Evolutionary conservation across 495 filamentous ascomycete species (phyloP).

Genomic region (Niebla homalea): DNA sequence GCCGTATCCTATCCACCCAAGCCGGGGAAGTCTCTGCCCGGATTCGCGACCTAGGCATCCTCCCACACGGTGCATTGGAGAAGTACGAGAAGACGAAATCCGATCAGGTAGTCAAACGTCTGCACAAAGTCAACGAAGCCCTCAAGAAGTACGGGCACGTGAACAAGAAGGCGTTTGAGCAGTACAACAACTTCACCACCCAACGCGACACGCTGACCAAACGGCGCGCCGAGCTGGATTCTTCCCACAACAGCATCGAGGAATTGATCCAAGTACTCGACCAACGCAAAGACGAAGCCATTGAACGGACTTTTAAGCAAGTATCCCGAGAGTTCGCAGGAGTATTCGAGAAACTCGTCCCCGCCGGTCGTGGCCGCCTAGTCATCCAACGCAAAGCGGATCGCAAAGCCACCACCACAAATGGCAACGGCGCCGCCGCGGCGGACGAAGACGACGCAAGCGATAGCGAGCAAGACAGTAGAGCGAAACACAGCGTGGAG

Average conservation of each 20-base stretch:
- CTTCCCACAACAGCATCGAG: constrained; percentile 69
- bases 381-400: constrained; percentile 90
- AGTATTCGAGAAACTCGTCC: constrained; percentile 91
- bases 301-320: constrained; percentile 96
- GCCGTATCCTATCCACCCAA: constrained; percentile 60
- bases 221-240: constrained; percentile 73
- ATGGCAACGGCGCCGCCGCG: constrained; percentile 13
- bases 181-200: constrained; percentile 92
- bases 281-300: constrained; percentile 81
- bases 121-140: constrained; percentile 85
- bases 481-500: constrained; percentile 58
- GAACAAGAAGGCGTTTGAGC: constrained; percentile 99
- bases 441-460: constrained; percentile 50
- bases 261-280: constrained; percentile 86
- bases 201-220: constrained; percentile 74
- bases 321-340: constrained; percentile 82
- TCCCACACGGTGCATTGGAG: constrained; percentile 88
- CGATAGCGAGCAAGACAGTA: constrained; percentile 46
- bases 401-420: constrained; percentile 16
- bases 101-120: constrained; percentile 66
- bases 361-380: constrained; percentile 78
- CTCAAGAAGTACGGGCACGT: constrained; percentile 95
- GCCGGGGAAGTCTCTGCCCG: constrained; percentile 69
- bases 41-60: constrained; percentile 82
- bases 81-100: constrained; percentile 73